These are phyloP conservation scores for Backusella westeae DNA, from an alignment of 192 early-diverging fungal genomes.

Conservation along the genomic window DNA sequence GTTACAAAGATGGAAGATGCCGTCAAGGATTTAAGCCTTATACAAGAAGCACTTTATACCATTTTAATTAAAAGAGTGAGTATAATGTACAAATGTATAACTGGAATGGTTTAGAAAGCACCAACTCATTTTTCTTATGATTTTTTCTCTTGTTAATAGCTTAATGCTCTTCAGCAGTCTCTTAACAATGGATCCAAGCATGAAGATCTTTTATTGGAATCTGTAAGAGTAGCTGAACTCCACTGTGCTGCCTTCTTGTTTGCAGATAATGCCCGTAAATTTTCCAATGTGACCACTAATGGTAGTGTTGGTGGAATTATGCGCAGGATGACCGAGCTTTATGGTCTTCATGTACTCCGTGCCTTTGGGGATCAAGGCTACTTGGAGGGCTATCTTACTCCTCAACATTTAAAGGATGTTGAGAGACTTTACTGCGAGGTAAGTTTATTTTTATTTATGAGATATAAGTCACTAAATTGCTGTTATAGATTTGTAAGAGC, in stretches of 20 bases:
- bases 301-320: conserved; percentile 35
- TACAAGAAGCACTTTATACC: conserved; percentile 25
- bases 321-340: conserved; percentile 41
- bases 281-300: not conserved
- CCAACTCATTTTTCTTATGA: not conserved
- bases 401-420: conserved; percentile 41
- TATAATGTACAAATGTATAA: not conserved
- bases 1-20: conserved; percentile 1
- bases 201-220: conserved; percentile 30
- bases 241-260: conserved; percentile 30
- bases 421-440: conserved; percentile 31
- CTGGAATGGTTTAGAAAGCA: not conserved
- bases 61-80: conserved; percentile 26
- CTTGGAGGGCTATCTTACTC: conserved; percentile 50
- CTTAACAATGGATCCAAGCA: conserved; percentile 22
- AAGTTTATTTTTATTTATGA: not conserved
- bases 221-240: conserved; percentile 30
- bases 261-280: conserved; percentile 15
- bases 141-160: conserved; percentile 3
- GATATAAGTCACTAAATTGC: not conserved
- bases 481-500: conserved; percentile 8
- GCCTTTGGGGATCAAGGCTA: conserved; percentile 43
- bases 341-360: conserved; percentile 41
- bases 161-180: conserved; percentile 15
- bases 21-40: conserved; percentile 2